phyloP scores from a whole-genome alignment of 345 rosid genomes.

The Anastatica hierochuntica region DNA sequence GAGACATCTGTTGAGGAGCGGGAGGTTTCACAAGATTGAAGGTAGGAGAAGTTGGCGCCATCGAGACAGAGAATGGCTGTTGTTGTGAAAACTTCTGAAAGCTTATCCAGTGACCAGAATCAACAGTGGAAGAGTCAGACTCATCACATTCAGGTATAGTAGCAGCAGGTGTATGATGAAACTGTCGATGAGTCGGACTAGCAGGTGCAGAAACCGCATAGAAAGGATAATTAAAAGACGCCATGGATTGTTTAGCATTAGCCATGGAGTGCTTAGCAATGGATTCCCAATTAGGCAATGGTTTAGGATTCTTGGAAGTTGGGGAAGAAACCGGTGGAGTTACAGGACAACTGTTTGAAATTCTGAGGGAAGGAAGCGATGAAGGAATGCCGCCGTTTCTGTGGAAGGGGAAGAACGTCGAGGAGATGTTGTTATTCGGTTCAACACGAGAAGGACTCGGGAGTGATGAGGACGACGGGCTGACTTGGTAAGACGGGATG shows the following conservation, averaged over 20 bases:
- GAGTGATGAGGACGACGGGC: constrained; percentile 82
- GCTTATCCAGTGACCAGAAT: constrained; percentile 92
- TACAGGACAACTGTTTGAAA: constrained; percentile 91
- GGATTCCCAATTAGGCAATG: constrained; percentile 75
- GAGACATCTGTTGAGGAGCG: constrained; percentile 34
- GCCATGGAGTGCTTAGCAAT: constrained; percentile 67
- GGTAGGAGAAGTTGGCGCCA: constrained; percentile 73
- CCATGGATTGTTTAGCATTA: constrained; percentile 23
- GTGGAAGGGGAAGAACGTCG: constrained; percentile 61
- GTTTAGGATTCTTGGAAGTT: constrained; percentile 53
- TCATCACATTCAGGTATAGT: constrained; percentile 93
- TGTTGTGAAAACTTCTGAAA: constrained; percentile 67
- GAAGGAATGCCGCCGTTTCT: constrained; percentile 53
- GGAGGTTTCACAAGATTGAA: constrained; percentile 79
- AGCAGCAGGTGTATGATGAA: constrained; percentile 70
- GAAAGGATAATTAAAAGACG: constrained; percentile 69
- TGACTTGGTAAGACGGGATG: constrained; percentile 82
- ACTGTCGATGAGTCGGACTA: constrained; percentile 91
- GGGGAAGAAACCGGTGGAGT: constrained; percentile 96
- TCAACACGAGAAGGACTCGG: constrained; percentile 84
- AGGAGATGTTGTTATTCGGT: constrained; percentile 41
- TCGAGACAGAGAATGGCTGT: constrained; percentile 27
- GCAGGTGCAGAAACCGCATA: constrained; percentile 90
- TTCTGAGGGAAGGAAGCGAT: constrained; percentile 83
- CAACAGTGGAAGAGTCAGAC: constrained; percentile 91